Evolutionary conservation across 2,329 filamentous ascomycete genomes (phyloP).

Genomic region (Apiospora kogelbergensis): DNA sequence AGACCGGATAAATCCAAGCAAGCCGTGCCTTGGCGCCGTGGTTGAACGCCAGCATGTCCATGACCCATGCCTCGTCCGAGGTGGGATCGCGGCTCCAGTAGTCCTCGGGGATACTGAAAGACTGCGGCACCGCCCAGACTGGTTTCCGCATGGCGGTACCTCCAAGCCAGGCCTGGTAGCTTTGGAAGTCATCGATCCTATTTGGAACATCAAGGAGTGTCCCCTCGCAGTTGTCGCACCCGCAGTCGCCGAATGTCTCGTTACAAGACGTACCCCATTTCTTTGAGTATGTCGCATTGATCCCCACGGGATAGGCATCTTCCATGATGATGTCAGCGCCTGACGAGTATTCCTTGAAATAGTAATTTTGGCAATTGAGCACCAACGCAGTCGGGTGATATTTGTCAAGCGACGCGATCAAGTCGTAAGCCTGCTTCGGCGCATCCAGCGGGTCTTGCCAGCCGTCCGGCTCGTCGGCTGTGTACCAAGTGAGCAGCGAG

Average conservation of each 20-base stretch:
- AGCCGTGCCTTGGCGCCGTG: conserved; percentile 44
- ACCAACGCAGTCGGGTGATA: conserved; percentile 61
- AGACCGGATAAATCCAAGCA: conserved; percentile 46
- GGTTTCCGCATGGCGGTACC: conserved; percentile 36
- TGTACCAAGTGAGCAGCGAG: conserved; percentile 46
- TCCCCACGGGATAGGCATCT: conserved; percentile 60
- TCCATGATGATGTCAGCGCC: conserved; percentile 60
- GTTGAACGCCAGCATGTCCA: conserved; percentile 45
- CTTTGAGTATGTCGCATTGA: conserved; percentile 50
- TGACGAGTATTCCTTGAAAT: conserved; percentile 53
- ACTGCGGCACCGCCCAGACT: conserved; percentile 46
- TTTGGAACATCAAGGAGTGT: conserved; percentile 49
- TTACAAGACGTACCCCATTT: conserved; percentile 59
- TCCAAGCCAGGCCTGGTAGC: conserved; percentile 41
- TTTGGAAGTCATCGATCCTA: conserved; percentile 38
- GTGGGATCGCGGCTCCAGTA: conserved; percentile 50
- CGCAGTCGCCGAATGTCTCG: conserved; percentile 60
- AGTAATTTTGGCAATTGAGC: conserved; percentile 63
- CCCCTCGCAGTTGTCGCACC: conserved; percentile 60
- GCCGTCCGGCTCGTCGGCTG: conserved; percentile 54
- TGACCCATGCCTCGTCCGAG: conserved; percentile 41
- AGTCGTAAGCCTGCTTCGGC: conserved; percentile 40
- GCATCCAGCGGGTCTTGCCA: conserved; percentile 53
- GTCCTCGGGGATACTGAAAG: conserved; percentile 43
- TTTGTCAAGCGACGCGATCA: conserved; percentile 52